Evolutionary conservation across 1,284 basidiomycete species (phyloP).

Genomic region (Anthracocystis setariae): DNA sequence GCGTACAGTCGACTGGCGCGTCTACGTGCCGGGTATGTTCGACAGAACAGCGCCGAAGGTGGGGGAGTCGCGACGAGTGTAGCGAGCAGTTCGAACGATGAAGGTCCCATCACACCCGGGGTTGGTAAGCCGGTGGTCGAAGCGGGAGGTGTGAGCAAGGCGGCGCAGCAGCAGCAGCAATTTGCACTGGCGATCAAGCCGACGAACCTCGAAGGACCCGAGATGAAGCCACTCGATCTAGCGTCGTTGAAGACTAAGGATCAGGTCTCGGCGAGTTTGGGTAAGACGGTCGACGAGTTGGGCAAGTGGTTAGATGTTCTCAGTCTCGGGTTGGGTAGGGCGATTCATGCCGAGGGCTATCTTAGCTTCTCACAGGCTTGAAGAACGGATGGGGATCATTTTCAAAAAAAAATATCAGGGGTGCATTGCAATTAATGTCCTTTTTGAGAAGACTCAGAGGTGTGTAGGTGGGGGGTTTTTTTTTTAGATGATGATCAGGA

Average conservation of each 20-base stretch:
- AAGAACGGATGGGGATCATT: too few species aligned
- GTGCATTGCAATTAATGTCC: too few species aligned
- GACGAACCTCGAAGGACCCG: slow-evolving; percentile 56
- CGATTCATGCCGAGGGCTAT: slow-evolving; percentile 25
- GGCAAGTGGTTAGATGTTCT: slow-evolving; percentile 82
- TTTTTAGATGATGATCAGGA: too few species aligned
- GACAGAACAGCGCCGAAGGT: neutral
- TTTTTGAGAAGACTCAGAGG: too few species aligned
- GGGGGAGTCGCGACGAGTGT: neutral
- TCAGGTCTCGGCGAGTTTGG: slow-evolving; percentile 78
- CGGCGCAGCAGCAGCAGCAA: too few species aligned
- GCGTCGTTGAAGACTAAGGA: slow-evolving; percentile 74
- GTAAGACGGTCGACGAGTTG: slow-evolving; percentile 80
- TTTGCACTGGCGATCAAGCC: neutral
- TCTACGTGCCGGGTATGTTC: slow-evolving; percentile 29
- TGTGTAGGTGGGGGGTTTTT: too few species aligned
- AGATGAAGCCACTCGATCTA: slow-evolving; percentile 78
- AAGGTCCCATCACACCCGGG: slow-evolving; percentile 2
- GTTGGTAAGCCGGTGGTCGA: neutral
- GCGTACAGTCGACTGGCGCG: slow-evolving; percentile 22
- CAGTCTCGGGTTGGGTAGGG: slow-evolving; percentile 70
- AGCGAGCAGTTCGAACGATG: slow-evolving; percentile 1
- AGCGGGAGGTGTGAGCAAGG: too few species aligned
- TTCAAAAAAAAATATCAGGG: too few species aligned
- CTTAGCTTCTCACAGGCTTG: too few species aligned